Base-by-base conservation (phyloP, 139 green algal species). In the Marvania coccoides region DNA sequence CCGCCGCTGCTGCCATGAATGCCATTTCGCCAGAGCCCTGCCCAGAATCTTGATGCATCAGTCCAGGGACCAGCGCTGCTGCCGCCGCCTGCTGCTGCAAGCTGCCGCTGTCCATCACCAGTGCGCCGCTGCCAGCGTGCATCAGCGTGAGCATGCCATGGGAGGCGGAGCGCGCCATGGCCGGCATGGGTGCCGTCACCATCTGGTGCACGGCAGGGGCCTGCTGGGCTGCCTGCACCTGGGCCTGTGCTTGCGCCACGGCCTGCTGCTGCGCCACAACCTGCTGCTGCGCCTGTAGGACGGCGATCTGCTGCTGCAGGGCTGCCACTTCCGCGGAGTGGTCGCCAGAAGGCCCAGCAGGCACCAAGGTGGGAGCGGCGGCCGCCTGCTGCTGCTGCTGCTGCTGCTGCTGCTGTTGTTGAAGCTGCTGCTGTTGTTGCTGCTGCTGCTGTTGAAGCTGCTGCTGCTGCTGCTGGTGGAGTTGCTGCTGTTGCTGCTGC, bases 381-480 rank as follows among this genome's bases (percentile, higher is more conserved):
- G 36, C 30, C 13, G 39, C 10, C 37, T 47, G n/a, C 51, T 70
- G 66, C 48, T 63, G 37, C 33, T 62, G 31, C 29, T 79, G 72
- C 38, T 38, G n/a, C 63, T 74, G 68, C 40, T 67, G 15, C 39
- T 59, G 62, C 47, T 42, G 55, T 24, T 42, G 39, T 36, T 37
- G 38, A 2, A 6, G 31, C 28, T 45, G 36, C 29, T 28, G 45
- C 47, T 48, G 28, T 15, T 40, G 37, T 10, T 45, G 54, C 26
- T 61, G 36, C 24, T 54, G 34, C 47, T 61, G 42, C 42, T n/a
- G 12, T 5, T 23, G 14, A 40, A 35, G 42, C 30, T 40, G 28
- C 15, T 46, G 60, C 39, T 46, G 48, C 35, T 62, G 60, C 53
- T 54, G 60, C 47, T 69, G 60, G 13, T 60, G 37, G 24, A 47